Conservation (phyloP, 2,329 filamentous ascomycete species). For the Chaetoscypha palmicola region DNA sequence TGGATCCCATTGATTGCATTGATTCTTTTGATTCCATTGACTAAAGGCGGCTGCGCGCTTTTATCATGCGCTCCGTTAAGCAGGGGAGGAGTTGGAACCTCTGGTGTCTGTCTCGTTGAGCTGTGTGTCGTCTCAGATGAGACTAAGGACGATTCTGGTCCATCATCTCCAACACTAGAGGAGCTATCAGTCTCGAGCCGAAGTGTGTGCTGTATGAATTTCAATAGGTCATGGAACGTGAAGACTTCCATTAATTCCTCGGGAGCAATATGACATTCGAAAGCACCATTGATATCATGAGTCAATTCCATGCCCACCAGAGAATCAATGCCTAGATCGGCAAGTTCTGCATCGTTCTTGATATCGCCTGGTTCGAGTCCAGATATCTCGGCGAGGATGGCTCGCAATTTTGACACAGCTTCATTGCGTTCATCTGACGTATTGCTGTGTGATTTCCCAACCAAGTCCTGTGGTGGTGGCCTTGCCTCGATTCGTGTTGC, state of each 20-base stretch:
- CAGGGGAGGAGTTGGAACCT: neutral
- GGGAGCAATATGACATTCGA: conserved; percentile 29
- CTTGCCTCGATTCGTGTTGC: neutral
- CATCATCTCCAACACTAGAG: neutral
- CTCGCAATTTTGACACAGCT: neutral
- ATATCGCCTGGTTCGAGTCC: conserved; percentile 34
- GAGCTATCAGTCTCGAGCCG: conserved; percentile 5
- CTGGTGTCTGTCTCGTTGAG: neutral
- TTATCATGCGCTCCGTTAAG: no score
- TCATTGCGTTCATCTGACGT: no score
- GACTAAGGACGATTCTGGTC: no score
- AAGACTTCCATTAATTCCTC: conserved; percentile 1
- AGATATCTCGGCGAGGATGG: conserved; percentile 28
- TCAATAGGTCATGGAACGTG: neutral
- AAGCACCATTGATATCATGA: conserved; percentile 35
- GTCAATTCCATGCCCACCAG: conserved; percentile 42
- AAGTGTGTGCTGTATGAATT: neutral
- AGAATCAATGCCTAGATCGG: conserved; percentile 43
- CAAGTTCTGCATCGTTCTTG: conserved; percentile 31
- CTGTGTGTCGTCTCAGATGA: no score
- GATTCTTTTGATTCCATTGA: neutral
- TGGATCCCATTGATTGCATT: neutral
- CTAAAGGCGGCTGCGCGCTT: no score
- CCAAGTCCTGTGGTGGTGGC: no score
- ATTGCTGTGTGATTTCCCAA: no score